Percentiles rank a stretch among this genome's conserved stretches.
These are phyloP conservation scores for Inga oerstediana DNA, from an alignment of 306 rosid genomes.

Conservation along the genomic window DNA sequence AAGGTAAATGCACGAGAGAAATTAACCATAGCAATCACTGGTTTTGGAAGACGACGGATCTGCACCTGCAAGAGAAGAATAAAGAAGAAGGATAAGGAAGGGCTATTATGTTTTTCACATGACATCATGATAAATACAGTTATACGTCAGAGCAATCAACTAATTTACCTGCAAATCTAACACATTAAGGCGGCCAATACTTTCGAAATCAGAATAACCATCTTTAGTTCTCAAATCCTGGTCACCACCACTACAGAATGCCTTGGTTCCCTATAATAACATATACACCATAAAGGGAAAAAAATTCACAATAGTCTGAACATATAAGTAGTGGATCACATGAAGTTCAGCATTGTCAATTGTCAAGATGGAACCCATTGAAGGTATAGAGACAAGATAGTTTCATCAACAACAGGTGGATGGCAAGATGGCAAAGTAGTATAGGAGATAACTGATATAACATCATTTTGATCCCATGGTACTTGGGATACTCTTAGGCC, in stretches of 20 bases:
- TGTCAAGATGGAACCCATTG: not conserved
- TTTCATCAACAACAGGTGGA: not conserved
- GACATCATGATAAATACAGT: not conserved
- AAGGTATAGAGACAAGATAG: not conserved
- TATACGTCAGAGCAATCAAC: not conserved
- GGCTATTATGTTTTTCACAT: not conserved
- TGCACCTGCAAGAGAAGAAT: constrained; percentile 56
- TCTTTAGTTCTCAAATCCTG: constrained; percentile 77
- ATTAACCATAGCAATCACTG: constrained; percentile 83
- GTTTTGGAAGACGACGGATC: constrained; percentile 92
- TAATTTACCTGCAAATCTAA: constrained; percentile 80
- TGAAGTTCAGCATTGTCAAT: not conserved
- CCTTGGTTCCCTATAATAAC: constrained; percentile 66
- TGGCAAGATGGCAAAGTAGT: not conserved
- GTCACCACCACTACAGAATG: constrained; percentile 93
- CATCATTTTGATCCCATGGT: not conserved
- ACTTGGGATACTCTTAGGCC: not conserved
- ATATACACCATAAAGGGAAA: not conserved
- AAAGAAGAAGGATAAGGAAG: constrained; percentile 24
- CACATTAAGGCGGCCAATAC: constrained; percentile 76
- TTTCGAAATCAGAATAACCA: constrained; percentile 77
- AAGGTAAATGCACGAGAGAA: not conserved
- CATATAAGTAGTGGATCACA: not conserved
- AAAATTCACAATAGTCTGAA: constrained; percentile 7
- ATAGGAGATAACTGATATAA: not conserved